These are phyloP conservation scores for Bauhinia variegata DNA, from an alignment of 306 rosid species.

Conservation along the genomic window DNA sequence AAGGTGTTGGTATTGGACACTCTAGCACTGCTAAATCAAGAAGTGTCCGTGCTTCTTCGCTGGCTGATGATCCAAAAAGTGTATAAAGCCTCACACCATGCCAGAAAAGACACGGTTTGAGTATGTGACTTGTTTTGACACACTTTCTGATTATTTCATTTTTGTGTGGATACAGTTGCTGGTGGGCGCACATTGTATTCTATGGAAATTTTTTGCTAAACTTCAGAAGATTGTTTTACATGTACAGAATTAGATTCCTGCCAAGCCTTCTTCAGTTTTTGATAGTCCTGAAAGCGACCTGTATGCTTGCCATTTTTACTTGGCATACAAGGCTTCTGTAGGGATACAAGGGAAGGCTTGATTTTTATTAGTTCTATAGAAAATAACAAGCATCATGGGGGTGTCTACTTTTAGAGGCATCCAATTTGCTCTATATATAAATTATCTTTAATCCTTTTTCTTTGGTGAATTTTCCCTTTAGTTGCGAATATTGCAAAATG, in stretches of 20 bases:
- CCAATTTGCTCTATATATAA: conserved; percentile 60
- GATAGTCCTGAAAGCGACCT: conserved; percentile 58
- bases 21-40: too few relatives aligned
- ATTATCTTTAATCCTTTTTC: conserved; percentile 4
- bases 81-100: too few relatives aligned
- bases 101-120: too few relatives aligned
- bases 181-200: conserved; percentile 45
- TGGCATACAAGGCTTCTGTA: conserved; percentile 46
- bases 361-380: conserved; percentile 33
- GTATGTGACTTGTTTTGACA: too few relatives aligned
- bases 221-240: conserved; percentile 50
- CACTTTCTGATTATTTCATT: neutral
- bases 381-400: conserved; percentile 32
- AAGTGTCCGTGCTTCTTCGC: too few relatives aligned
- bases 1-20: too few relatives aligned
- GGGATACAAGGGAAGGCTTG: conserved; percentile 32
- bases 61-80: too few relatives aligned
- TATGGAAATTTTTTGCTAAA: conserved; percentile 48
- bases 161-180: conserved; percentile 51
- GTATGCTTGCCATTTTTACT: conserved; percentile 48
- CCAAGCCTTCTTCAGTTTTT: conserved; percentile 54
- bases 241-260: conserved; percentile 72
- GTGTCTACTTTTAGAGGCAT: conserved; percentile 75
- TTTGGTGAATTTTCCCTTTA: conserved; percentile 14
- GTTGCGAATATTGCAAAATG: conserved; percentile 61